Evolutionary conservation across 495 filamentous ascomycete species (phyloP), one percentile per base, ranked within the genome.

Genomic region (Annulohypoxylon moriforme): DNA sequence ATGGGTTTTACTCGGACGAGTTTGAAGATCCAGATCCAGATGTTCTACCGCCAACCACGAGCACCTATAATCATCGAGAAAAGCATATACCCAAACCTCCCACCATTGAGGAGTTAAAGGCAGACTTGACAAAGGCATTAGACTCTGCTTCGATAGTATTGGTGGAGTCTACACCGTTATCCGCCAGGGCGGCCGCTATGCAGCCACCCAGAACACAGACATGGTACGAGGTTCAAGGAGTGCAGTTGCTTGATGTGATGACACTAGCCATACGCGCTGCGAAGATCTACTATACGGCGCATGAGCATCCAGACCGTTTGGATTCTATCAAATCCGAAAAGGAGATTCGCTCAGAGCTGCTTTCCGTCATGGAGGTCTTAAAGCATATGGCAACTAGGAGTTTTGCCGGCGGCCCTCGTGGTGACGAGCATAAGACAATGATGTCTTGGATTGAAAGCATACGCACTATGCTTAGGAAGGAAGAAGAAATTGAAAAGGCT

Each of bases 11-110:
- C 68, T 87, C 87, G 0, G 84, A 85, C 67, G 86, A 90, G 34
- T 87, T 87, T 36, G 84, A 89, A 0, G 88, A 90, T 68, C 81
- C 85, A 16, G 88, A 91, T 16, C 83, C 86, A 25, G 82, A 88
- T 40, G 95, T 99, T 90, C 89, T 97, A 13, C 96, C 96, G 4
- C 96, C 96, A 3, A 99, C 96, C 0, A 94, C 94, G 8, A 97
- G 94, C 83, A 98, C 96, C 7, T 99, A 98, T 79, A 96, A 91
- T 69, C 90, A 94, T 71, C 91, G 92, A 71, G 90, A 92, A 33
- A 94, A 94, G 68, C 90, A 91, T 55, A 85, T 97, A 33, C 89
- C 92, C n/a, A 94, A 91, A 3, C 93, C 95, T 18, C 96, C 96
- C 36, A 90, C 94, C 57, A 85, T 94, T 42, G 82, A 89, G 20